phyloP scores from a whole-genome alignment of 805 yeast genomes.

The Candida vaughaniae region DNA sequence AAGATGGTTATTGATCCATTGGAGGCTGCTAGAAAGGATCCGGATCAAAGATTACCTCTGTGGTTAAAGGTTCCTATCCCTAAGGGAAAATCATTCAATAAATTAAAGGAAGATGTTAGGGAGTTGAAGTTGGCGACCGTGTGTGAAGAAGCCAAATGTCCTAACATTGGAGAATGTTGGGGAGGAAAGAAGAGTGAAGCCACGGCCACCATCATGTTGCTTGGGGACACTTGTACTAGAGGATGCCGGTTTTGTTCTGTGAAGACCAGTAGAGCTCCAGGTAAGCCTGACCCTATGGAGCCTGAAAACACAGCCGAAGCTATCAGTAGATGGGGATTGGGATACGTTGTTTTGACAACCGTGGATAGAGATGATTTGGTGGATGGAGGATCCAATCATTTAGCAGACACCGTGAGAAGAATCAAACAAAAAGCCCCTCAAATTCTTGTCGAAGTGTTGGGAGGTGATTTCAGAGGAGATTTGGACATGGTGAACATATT shows the following conservation, averaged over 20 bases:
- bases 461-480: conserved; percentile 96
- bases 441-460: conserved; percentile 85
- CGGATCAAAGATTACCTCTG: conserved; percentile 72
- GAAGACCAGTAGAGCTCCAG: conserved; percentile 85
- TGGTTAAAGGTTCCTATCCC: conserved; percentile 98
- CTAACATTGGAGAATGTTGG: conserved; percentile 99
- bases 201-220: conserved; percentile 94
- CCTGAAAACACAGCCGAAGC: conserved; percentile 99
- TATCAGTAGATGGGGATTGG: conserved; percentile 95
- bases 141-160: conserved; percentile 98
- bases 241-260: conserved; percentile 99
- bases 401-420: conserved; percentile 79
- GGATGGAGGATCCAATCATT: conserved; percentile 92
- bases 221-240: conserved; percentile 98
- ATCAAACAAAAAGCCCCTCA: conserved; percentile 89
- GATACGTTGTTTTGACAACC: conserved; percentile 95
- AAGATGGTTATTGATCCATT: conserved; percentile 70
- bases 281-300: conserved; percentile 89
- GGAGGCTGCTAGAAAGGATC: conserved; percentile 66
- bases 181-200: conserved; percentile 95
- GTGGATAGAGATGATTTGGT: conserved; percentile 93
- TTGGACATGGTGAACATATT: conserved; percentile 72
- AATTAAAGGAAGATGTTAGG: conserved; percentile 79
- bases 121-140: conserved; percentile 92
- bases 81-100: conserved; percentile 82